These are phyloP conservation scores for Marasmius sp. DNA, from an alignment of 1,284 basidiomycete genomes.

Conservation along the genomic window DNA sequence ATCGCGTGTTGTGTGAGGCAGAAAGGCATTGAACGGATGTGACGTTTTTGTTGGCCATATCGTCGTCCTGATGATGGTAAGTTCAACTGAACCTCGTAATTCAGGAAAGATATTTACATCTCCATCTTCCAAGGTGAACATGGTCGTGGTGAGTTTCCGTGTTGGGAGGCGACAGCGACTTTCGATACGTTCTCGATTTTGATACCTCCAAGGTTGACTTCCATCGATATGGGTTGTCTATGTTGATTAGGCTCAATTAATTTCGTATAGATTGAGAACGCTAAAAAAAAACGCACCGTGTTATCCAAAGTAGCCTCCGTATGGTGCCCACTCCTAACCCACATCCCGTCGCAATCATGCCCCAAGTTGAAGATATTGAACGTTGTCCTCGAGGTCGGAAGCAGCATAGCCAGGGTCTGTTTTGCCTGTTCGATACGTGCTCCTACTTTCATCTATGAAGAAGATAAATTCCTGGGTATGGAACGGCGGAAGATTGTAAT, in stretches of 20 bases:
- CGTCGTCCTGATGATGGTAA: constrained; percentile 29
- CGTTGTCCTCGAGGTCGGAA: constrained; percentile 34
- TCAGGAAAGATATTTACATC: constrained; percentile 12
- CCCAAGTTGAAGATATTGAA: constrained; percentile 59
- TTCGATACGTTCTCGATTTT: too few species aligned
- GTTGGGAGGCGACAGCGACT: too few species aligned
- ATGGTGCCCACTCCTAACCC: constrained; percentile 35
- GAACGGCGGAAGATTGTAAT: constrained; percentile 39
- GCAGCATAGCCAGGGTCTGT: constrained; percentile 33
- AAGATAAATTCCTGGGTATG: constrained; percentile 46
- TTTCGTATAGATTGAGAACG: too few species aligned
- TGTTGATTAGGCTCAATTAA: too few species aligned
- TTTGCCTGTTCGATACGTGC: constrained; percentile 41
- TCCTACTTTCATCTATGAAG: constrained; percentile 42
- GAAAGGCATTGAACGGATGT: too few species aligned
- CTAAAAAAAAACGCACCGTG: constrained; percentile 36
- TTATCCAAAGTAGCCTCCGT: constrained; percentile 27
- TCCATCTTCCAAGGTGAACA: constrained; percentile 58
- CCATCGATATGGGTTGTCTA: too few species aligned
- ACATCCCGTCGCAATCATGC: too few species aligned
- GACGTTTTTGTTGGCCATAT: constrained; percentile 20
- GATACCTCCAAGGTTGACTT: too few species aligned
- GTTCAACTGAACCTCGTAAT: background rate
- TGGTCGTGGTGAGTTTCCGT: too few species aligned
- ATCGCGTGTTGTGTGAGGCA: too few species aligned